A percentile compares a stretch with the other conserved stretches of the same genome.
Conservation (phyloP, 73 alveolate species). For the Stentor roeselii region DNA sequence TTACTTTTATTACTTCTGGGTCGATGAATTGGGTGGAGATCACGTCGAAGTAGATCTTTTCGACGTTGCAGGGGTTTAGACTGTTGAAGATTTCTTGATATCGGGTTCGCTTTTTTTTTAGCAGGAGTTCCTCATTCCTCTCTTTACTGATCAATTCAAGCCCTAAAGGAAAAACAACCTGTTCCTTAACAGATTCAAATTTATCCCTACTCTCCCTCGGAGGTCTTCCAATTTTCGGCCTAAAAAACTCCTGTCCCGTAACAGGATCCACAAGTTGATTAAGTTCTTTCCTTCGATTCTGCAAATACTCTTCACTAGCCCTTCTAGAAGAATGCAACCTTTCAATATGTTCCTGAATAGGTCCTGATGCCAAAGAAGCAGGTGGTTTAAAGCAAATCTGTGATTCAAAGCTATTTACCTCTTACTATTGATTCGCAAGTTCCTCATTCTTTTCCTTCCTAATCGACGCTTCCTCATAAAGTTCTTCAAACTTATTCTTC, state of each 20-base stretch:
- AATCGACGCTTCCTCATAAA: constrained; percentile 16
- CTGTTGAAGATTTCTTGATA: background rate
- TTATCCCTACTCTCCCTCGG: background rate
- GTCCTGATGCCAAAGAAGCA: too few relatives aligned
- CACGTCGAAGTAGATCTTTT: background rate
- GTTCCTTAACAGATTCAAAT: background rate
- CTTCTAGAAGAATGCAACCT: background rate
- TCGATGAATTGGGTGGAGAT: background rate
- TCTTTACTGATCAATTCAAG: background rate
- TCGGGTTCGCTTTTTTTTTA: background rate
- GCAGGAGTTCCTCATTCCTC: background rate
- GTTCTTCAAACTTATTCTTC: background rate
- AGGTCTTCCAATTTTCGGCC: constrained; percentile 1
- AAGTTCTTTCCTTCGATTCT: background rate
- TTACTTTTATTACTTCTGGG: background rate
- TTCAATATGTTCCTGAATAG: background rate
- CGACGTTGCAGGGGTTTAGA: background rate
- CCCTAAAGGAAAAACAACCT: background rate
- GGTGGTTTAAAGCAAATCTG: background rate
- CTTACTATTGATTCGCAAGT: background rate
- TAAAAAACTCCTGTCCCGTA: constrained; percentile 13
- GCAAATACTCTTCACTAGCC: background rate
- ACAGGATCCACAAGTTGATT: background rate
- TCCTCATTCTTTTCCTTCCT: constrained; percentile 2
- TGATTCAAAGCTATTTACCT: background rate